These are phyloP conservation scores for Psidium guajava DNA, from an alignment of 345 rosid species.

Conservation along the genomic window DNA sequence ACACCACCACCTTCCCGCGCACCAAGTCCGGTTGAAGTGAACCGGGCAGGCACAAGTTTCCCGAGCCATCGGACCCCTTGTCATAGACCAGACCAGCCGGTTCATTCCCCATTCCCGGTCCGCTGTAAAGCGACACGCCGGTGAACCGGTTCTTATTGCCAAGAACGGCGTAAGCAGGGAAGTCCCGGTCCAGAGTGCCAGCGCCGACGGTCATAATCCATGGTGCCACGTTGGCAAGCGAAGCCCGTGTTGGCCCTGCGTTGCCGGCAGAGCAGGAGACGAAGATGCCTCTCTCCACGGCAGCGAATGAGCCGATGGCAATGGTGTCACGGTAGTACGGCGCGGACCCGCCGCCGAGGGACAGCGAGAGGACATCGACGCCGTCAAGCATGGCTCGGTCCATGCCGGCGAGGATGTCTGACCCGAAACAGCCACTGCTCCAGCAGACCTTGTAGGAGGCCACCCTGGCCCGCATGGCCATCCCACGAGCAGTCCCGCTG, in stretches of 20 bases:
- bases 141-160: slow-evolving; percentile 32
- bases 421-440: slow-evolving; percentile 56
- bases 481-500: slow-evolving; percentile 68
- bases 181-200: slow-evolving; percentile 73
- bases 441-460: slow-evolving; percentile 88
- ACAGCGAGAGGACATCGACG: slow-evolving; percentile 79
- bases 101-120: slow-evolving; percentile 44
- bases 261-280: slow-evolving; percentile 85
- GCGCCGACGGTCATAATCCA: slow-evolving; percentile 97
- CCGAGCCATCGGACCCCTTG: slow-evolving; percentile 23
- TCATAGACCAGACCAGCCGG: slow-evolving; percentile 44
- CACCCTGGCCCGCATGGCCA: slow-evolving; percentile 63
- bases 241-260: slow-evolving; percentile 47
- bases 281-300: slow-evolving; percentile 71
- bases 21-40: slow-evolving; percentile 48
- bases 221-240: slow-evolving; percentile 77
- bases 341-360: slow-evolving; percentile 69
- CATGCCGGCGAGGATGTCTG: slow-evolving; percentile 79
- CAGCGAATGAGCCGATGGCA: slow-evolving; percentile 63
- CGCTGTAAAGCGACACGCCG: slow-evolving; percentile 77
- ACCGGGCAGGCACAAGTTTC: slow-evolving; percentile 60
- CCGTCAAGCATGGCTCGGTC: slow-evolving; percentile 72
- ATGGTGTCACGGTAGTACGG: slow-evolving; percentile 57
- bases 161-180: slow-evolving; percentile 57
- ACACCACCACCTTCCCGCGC: slow-evolving; percentile 65